Evolutionary conservation across 768 basidiomycete genomes (phyloP).

Genomic region (Mycena indigotica): DNA sequence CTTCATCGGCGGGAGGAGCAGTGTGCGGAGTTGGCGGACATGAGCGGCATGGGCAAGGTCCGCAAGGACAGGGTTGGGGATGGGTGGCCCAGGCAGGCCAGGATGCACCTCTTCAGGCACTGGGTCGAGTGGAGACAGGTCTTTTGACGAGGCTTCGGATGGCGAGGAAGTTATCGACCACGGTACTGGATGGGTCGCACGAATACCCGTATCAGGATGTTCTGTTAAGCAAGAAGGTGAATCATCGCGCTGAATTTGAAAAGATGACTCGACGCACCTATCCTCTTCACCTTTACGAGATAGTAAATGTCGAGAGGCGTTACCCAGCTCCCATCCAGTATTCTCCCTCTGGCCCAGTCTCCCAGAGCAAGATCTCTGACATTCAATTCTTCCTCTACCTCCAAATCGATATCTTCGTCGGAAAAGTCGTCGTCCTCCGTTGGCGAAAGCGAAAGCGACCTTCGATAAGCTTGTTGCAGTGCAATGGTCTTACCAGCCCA

Average conservation of each 20-base stretch:
- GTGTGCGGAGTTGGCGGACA: conserved; percentile 57
- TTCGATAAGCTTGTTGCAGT: not conserved
- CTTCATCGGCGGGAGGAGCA: conserved; percentile 65
- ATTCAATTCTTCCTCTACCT: conserved; percentile 35
- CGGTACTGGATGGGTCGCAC: conserved; percentile 60
- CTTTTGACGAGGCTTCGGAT: conserved; percentile 19
- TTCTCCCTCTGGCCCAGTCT: conserved; percentile 72
- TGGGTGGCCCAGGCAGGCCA: conserved; percentile 52
- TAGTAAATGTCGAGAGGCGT: conserved; percentile 76
- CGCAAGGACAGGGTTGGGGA: conserved; percentile 65
- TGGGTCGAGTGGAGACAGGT: not conserved
- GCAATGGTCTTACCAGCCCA: not conserved
- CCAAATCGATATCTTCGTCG: conserved; percentile 40
- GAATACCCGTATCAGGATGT: conserved; percentile 19
- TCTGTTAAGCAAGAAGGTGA: conserved; percentile 19
- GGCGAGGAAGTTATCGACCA: conserved; percentile 48
- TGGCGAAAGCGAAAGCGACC: conserved; percentile 9
- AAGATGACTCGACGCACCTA: conserved; percentile 19
- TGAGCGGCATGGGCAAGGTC: conserved; percentile 63
- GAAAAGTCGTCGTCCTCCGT: conserved; percentile 38
- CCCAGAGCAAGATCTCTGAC: conserved; percentile 60
- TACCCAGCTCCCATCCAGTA: conserved; percentile 77
- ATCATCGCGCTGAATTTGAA: conserved; percentile 34
- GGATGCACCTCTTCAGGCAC: conserved; percentile 52
- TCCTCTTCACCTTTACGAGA: conserved; percentile 38